These are phyloP conservation scores for Fomitiporia mediterranea DNA, from an alignment of 1,284 basidiomycete species.

Conservation along the genomic window DNA sequence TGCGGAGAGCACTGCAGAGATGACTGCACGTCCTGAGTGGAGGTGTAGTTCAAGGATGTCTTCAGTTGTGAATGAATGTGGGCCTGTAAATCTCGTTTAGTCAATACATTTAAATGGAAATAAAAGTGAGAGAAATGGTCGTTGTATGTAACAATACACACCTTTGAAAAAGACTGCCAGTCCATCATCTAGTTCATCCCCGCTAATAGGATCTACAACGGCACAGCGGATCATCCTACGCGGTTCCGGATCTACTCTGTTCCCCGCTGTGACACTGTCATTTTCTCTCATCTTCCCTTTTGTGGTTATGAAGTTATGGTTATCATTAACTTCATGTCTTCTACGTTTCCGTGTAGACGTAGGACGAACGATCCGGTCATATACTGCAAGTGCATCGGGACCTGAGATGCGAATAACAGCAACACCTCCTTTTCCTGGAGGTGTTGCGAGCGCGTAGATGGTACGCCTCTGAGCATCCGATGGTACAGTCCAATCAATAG, in stretches of 20 bases:
- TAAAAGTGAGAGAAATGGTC: background rate
- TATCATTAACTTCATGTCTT: constrained; percentile 18
- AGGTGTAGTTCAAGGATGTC: constrained; percentile 83
- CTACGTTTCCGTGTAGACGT: constrained; percentile 8
- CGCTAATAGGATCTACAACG: constrained; percentile 59
- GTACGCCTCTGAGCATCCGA: constrained; percentile 66
- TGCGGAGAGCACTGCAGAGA: constrained; percentile 61
- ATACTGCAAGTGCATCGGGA: constrained; percentile 57
- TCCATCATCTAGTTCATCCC: constrained; percentile 72
- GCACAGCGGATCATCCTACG: constrained; percentile 69
- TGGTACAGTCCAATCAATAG: background rate
- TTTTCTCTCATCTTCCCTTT: constrained; percentile 21
- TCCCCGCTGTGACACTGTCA: background rate
- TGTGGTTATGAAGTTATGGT: constrained; percentile 9
- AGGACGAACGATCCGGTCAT: constrained; percentile 47
- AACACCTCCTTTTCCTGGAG: constrained; percentile 77
- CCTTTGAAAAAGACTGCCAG: constrained; percentile 79
- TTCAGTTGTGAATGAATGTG: constrained; percentile 77
- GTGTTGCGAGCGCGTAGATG: constrained; percentile 84
- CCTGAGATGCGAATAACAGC: constrained; percentile 82
- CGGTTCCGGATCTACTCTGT: constrained; percentile 35
- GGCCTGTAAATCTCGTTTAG: constrained; percentile 38
- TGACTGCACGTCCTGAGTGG: constrained; percentile 81
- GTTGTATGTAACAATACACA: constrained; percentile 29
- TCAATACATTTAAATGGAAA: background rate